phyloP scores from a whole-genome alignment of 73 alveolate species.

The Paramecium sonneborni region DNA sequence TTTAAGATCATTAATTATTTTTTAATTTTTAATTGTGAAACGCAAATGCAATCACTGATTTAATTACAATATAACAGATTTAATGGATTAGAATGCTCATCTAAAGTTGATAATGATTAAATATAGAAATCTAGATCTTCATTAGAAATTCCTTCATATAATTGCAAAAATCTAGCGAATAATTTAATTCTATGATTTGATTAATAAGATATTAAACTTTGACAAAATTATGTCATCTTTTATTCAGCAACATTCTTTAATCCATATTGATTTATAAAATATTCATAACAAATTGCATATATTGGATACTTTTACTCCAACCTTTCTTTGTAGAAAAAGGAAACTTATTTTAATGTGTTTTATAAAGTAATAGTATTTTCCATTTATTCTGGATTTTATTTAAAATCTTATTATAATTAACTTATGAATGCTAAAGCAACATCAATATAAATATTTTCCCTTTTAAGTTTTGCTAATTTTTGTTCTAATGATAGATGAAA shows the following conservation, averaged over 20 bases:
- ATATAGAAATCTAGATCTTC: slow-evolving; percentile 52
- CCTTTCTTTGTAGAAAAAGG: slow-evolving; percentile 28
- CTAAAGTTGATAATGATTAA: background rate
- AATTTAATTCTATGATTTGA: background rate
- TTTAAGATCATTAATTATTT: background rate
- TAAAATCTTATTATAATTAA: background rate
- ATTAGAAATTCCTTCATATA: background rate
- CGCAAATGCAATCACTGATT: background rate
- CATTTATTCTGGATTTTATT: background rate
- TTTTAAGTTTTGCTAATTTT: background rate
- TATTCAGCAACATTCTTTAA: slow-evolving; percentile 33
- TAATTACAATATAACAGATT: background rate
- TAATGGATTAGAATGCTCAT: background rate
- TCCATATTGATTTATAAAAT: slow-evolving; percentile 31
- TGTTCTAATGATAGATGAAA: background rate
- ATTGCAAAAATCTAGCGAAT: background rate
- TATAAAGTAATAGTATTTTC: background rate
- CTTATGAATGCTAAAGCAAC: slow-evolving; percentile 9
- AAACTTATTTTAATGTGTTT: slow-evolving; percentile 6
- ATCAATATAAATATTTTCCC: slow-evolving; percentile 35
- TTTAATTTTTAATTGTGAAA: background rate
- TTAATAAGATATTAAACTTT: background rate
- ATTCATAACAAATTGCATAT: slow-evolving; percentile 30
- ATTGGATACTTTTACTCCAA: background rate
- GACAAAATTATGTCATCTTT: slow-evolving; percentile 6